A percentile compares a stretch with the other conserved stretches of the same genome.
Conservation (phyloP, 1,139 yeast species). For the Magnusiomyces suaveolens region DNA sequence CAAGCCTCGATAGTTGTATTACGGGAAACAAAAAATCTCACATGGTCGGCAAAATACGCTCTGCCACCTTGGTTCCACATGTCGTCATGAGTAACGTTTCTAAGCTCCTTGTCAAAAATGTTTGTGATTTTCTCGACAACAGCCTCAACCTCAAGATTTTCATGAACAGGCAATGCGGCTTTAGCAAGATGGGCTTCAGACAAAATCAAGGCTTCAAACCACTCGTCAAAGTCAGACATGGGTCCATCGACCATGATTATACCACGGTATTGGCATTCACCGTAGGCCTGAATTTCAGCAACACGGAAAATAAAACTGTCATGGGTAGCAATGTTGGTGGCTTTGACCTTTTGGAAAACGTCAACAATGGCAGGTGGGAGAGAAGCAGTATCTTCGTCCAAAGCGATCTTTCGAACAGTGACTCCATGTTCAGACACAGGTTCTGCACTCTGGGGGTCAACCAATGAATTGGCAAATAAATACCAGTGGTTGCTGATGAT, state of each 20-base stretch:
- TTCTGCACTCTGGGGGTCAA: neutral
- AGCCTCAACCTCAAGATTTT: neutral
- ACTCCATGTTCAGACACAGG: conserved; percentile 8
- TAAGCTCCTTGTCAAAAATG: conserved; percentile 12
- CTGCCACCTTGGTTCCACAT: conserved; percentile 11
- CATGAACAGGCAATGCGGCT: conserved; percentile 1
- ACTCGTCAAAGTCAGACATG: conserved; percentile 10
- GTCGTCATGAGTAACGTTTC: conserved; percentile 14
- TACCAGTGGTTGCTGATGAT: conserved; percentile 8
- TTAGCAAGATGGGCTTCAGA: conserved; percentile 4
- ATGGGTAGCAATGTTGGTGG: neutral
- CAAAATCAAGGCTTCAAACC: conserved; percentile 15
- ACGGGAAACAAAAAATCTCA: conserved; percentile 11
- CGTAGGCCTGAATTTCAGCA: conserved; percentile 6
- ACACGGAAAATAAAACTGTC: conserved; percentile 8
- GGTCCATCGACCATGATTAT: conserved; percentile 7
- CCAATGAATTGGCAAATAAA: conserved; percentile 1
- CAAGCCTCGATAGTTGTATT: conserved; percentile 12
- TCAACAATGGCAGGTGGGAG: neutral
- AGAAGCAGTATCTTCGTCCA: neutral
- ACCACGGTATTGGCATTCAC: conserved; percentile 14
- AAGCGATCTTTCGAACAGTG: conserved; percentile 2
- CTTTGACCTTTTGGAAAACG: neutral
- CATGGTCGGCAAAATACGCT: conserved; percentile 8
- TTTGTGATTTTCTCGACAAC: neutral